Evolutionary conservation across 306 rosid species (phyloP), one percentile per base, ranked within the genome.

Genomic region (Crotalaria pallida): DNA sequence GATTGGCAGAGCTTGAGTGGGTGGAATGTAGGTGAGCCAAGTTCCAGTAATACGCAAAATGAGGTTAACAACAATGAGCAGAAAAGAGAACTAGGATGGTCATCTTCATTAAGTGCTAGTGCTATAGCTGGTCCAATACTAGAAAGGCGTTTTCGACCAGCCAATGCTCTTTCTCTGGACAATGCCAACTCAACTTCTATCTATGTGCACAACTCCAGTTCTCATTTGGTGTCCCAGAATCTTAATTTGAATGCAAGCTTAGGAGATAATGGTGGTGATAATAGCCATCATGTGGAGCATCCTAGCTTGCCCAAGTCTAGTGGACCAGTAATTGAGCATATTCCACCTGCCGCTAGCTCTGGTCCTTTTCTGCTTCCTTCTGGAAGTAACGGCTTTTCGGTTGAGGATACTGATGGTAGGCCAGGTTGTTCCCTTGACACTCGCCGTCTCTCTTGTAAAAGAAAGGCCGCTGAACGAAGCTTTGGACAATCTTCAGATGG

Each of bases 21-120:
- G 60, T 86, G 99, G 97, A 86, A 90, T 84, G 72, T 89, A 53
- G 96, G 97, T 36, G 96, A 84, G 71, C 87, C 99, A 62, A 88
- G 98, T 77, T 91, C 97, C 64, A 75, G 96, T 67, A 83, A 69
- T 67, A 17, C 86, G 33, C 95, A 79, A 58, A 74, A 40, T 33
- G 91, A 78, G 67, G 75, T 66, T 33, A 68, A 65, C 73, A 72
- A 55, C 74, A 84, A 77, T 40, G 92, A 89, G 84, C 87, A 72
- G 65, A 88, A 87, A 82, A 76, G 86, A 38, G 99, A 88, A 65
- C 77, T 84, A 68, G 95, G 88, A 60, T 87, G 91, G 88, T 77
- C 90, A 5, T 72, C 97, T 64, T 84, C 96, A 24, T 19, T 67
- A 50, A 75, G 76, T 82, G 70, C 81, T 48, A 71, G 80, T 82